A percentile compares a stretch with the other conserved stretches of the same genome.
phyloP scores from a whole-genome alignment of 371 early-diverging fungal species.

The Dinochytrium kinnereticum region DNA sequence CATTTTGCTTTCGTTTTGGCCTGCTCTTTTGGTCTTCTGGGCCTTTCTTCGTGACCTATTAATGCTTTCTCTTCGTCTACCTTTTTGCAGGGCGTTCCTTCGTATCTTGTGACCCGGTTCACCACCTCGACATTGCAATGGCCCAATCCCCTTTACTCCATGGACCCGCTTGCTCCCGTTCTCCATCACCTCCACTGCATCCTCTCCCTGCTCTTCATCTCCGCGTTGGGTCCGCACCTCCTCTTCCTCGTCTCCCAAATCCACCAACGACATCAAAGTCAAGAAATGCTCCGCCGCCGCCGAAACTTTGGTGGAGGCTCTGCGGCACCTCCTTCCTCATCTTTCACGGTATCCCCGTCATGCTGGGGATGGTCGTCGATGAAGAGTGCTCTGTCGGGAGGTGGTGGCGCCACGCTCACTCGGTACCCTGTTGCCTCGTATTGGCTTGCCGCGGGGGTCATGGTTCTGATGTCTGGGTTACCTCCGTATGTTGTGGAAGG shows the following conservation, averaged over 20 bases:
- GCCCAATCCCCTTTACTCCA: conserved; percentile 3
- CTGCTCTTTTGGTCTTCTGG: not conserved
- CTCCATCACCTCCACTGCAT: not conserved
- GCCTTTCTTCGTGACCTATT: too few relatives aligned
- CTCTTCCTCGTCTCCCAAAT: not conserved
- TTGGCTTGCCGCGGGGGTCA: not conserved
- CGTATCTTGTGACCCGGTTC: not conserved
- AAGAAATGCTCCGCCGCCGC: not conserved
- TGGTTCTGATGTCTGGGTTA: not conserved
- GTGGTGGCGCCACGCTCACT: too few relatives aligned
- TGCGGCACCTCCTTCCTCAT: not conserved
- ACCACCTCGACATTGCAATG: not conserved
- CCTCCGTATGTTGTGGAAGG: not conserved
- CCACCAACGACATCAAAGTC: not conserved
- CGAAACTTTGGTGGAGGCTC: not conserved
- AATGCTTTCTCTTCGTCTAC: not conserved
- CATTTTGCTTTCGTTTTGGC: not conserved
- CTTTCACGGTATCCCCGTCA: not conserved
- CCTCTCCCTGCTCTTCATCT: not conserved
- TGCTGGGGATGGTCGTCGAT: not conserved
- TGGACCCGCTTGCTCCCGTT: not conserved
- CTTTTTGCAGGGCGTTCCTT: not conserved
- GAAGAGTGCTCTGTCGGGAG: too few relatives aligned
- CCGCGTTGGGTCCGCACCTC: not conserved
- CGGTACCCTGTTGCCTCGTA: not conserved